Evolutionary conservation across 2,329 filamentous ascomycete species (phyloP), one percentile per base, ranked within the genome.

Genomic region (Niveomyces coronatus): DNA sequence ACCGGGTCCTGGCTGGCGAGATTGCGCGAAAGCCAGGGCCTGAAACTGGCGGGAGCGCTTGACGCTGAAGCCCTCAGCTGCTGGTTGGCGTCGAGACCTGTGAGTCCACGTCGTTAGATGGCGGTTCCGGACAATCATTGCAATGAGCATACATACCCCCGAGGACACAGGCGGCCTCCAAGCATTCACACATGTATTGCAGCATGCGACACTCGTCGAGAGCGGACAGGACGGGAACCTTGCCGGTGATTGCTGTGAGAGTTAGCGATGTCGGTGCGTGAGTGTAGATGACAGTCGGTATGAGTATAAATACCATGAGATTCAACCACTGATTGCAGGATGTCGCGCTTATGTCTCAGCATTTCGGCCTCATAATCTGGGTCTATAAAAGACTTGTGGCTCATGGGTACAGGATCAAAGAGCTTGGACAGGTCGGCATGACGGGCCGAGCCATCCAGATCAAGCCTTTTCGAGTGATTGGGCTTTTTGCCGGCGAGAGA

Each of bases 331-430:
- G 32, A 35, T 20, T 35, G 33, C 14, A 40, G 14, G 30, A 36
- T 23, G 17, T 35, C 33, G 13, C 32, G 32, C 17, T 40, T 40
- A 14, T 40, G 38, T 7, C 14, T 31, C 27, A 40, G 38, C 38
- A 40, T 40, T 19, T 40, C 38, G n/a, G 28, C 38, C 32, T 40
- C 38, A 14, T 40, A 40, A 17, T 35, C 32, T 8, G 38, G 32
- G 28, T 40, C 38, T 20, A 40, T 26, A 14, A 40, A 40, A 13
- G 31, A 33, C 15, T 39, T 39, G 24, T 39, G 37, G 18, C 14
- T 33, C 14, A 39, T 39, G 16, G 37, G 37, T n/a, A 39, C 37
- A 17, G 10, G 8, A 5, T 39, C 37, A 23, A 39, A 39, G 17
- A 39, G 30, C 23, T 39, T 39, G 23, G 37, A 39, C 7, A 33